phyloP scores from a whole-genome alignment of 2,329 filamentous ascomycete genomes.

The Aspergillus calidoustus region DNA sequence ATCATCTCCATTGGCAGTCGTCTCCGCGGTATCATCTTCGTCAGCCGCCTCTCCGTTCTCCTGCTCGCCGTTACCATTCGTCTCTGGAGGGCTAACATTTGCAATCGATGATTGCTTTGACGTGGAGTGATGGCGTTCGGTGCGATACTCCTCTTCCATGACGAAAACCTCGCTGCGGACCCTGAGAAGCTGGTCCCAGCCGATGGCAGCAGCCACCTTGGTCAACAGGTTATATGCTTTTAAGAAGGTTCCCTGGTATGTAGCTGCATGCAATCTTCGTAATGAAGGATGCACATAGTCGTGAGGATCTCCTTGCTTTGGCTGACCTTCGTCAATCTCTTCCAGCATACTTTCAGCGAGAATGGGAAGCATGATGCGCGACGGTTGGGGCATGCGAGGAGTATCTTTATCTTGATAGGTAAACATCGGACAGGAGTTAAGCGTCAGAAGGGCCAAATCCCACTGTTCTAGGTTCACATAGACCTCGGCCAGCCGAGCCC shows the following conservation, averaged over 20 bases:
- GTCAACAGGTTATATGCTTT: conserved; percentile 93
- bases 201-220: conserved; percentile 94
- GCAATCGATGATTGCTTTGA: conserved; percentile 22
- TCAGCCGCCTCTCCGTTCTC: conserved; percentile 37
- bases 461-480: conserved; percentile 95
- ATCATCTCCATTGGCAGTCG: conserved; percentile 39
- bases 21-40: conserved; percentile 29
- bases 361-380: conserved; percentile 83
- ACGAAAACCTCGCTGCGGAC: conserved; percentile 97
- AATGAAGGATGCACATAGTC: conserved; percentile 89
- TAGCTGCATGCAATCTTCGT: conserved; percentile 80
- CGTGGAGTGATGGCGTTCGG: conserved; percentile 60
- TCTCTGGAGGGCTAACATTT: conserved; percentile 39
- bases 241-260: conserved; percentile 93
- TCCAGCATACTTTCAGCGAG: conserved; percentile 88
- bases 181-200: conserved; percentile 94
- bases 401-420: conserved; percentile 99
- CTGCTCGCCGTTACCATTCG: conserved; percentile 41
- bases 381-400: conserved; percentile 90
- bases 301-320: conserved; percentile 71
- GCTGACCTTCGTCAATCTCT: conserved; percentile 90
- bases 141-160: conserved; percentile 98
- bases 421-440: conserved; percentile 99
- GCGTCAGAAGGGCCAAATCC: conserved; percentile 90
- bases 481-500: conserved; percentile 90